Evolutionary conservation across 495 filamentous ascomycete genomes (phyloP).

Genomic region (Penicillium bialowiezense): DNA sequence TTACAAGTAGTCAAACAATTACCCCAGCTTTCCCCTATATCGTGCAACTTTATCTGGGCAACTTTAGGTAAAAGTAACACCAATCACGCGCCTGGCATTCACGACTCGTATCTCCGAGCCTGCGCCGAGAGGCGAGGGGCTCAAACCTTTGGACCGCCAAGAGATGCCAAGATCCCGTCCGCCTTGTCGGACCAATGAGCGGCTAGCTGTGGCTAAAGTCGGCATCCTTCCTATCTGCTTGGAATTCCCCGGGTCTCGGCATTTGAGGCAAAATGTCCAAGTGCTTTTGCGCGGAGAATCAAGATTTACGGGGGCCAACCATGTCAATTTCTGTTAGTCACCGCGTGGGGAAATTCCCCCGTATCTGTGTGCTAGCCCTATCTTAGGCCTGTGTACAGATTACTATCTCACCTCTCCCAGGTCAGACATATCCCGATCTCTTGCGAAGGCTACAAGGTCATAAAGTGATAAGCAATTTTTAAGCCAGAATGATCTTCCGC

Average conservation of each 20-base stretch:
- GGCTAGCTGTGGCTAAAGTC: neutral
- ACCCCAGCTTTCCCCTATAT: neutral
- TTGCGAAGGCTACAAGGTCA: no score
- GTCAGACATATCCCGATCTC: no score
- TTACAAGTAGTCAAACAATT: no score
- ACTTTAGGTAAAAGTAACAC: neutral
- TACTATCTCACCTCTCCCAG: no score
- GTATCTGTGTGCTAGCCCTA: no score
- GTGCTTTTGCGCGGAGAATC: neutral
- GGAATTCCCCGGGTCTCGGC: neutral
- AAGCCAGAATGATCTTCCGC: neutral
- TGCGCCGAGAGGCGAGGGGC: neutral
- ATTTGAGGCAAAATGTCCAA: neutral
- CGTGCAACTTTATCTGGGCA: neutral
- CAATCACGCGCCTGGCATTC: neutral
- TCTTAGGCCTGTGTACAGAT: no score
- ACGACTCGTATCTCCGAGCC: neutral
- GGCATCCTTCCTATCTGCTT: neutral
- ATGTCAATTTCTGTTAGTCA: neutral
- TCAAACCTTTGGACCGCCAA: neutral
- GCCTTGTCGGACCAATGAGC: neutral
- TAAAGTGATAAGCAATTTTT: neutral
- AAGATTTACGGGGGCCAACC: neutral
- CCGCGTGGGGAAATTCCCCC: neutral
- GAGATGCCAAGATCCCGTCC: neutral